Conservation (phyloP, 257 asterid genomes). For the Penstemon davidsonii region DNA sequence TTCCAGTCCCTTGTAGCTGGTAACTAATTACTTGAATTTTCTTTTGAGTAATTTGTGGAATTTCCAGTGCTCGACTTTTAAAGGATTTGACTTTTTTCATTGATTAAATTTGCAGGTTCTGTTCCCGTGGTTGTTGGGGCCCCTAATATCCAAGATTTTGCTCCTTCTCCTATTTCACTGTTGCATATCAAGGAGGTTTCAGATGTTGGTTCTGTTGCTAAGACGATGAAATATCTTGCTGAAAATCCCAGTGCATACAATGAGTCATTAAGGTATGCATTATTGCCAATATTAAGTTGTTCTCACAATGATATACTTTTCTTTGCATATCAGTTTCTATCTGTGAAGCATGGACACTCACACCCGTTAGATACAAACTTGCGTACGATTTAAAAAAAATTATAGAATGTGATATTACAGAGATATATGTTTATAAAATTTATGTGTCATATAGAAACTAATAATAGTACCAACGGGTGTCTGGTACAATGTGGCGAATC, state of each 20-base stretch:
- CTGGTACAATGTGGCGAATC: too few relatives aligned
- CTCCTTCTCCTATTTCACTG: slow-evolving; percentile 71
- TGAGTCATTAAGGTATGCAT: slow-evolving; percentile 67
- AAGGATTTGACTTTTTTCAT: neutral
- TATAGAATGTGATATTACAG: too few relatives aligned
- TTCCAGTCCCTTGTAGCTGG: slow-evolving; percentile 99
- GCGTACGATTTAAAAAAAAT: too few relatives aligned
- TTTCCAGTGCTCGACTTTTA: neutral
- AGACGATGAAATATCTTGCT: slow-evolving; percentile 76
- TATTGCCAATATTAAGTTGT: neutral
- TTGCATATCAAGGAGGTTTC: slow-evolving; percentile 73
- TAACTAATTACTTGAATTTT: slow-evolving; percentile 29
- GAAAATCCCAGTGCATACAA: slow-evolving; percentile 72
- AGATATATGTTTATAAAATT: too few relatives aligned
- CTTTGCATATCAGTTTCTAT: neutral
- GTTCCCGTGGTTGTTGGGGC: slow-evolving; percentile 95
- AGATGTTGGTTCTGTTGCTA: slow-evolving; percentile 71
- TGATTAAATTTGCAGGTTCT: slow-evolving; percentile 46
- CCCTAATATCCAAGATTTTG: slow-evolving; percentile 88
- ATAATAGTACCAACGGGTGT: too few relatives aligned
- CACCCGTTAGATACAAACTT: too few relatives aligned
- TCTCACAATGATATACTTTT: neutral
- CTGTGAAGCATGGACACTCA: too few relatives aligned
- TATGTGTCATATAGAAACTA: too few relatives aligned
- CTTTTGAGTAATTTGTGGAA: slow-evolving; percentile 1